Conservation (phyloP, 371 early-diverging fungal species). For the Mucor irregularis region DNA sequence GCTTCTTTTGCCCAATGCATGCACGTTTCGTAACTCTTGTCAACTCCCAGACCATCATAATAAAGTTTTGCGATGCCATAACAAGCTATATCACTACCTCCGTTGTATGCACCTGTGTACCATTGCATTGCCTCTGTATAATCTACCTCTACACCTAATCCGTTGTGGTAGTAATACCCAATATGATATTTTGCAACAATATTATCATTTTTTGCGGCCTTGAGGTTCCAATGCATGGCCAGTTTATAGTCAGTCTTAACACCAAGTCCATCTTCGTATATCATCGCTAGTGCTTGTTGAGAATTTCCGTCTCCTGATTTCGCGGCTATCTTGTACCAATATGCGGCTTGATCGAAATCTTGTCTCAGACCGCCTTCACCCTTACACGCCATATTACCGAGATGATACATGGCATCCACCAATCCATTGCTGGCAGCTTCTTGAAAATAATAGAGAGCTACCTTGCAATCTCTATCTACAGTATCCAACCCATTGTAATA, state of each 20-base stretch:
- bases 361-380: too few relatives aligned
- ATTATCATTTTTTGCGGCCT: slow-evolving; percentile 87
- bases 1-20: slow-evolving; percentile 80
- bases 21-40: slow-evolving; percentile 59
- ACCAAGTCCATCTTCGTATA: slow-evolving; percentile 82
- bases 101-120: slow-evolving; percentile 73
- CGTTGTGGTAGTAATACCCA: slow-evolving; percentile 92
- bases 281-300: too few relatives aligned
- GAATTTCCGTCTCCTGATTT: too few relatives aligned
- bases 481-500: too few relatives aligned
- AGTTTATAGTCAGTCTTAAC: slow-evolving; percentile 62
- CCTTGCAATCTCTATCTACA: too few relatives aligned
- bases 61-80: slow-evolving; percentile 83
- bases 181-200: slow-evolving; percentile 89
- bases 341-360: too few relatives aligned
- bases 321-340: too few relatives aligned
- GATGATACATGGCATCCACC: too few relatives aligned
- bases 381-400: too few relatives aligned
- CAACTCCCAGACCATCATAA: slow-evolving; percentile 81
- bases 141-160: slow-evolving; percentile 76
- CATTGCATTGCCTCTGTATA: slow-evolving; percentile 48
- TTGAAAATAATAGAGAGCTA: too few relatives aligned
- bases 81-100: slow-evolving; percentile 58
- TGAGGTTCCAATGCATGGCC: slow-evolving; percentile 84
- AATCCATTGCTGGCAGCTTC: too few relatives aligned